phyloP scores from a whole-genome alignment of 129 eudicot species.

The Saposhnikovia divaricata region DNA sequence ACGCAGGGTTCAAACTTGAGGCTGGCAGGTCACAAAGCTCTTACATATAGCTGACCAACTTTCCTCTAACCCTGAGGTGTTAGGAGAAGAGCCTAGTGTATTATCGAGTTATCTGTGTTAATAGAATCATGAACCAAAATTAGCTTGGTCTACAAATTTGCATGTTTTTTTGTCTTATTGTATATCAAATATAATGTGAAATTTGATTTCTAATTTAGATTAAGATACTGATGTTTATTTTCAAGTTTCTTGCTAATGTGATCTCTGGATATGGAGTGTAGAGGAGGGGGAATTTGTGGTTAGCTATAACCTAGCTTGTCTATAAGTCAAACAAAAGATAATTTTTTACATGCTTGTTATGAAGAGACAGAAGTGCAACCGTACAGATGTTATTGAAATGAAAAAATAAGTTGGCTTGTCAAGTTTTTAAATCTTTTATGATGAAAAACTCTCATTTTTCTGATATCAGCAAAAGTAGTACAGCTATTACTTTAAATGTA shows the following conservation, averaged over 20 bases:
- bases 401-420: neutral
- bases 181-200: neutral
- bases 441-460: neutral
- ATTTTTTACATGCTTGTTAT: no score
- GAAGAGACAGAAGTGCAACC: neutral
- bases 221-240: neutral
- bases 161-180: neutral
- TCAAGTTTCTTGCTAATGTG: neutral
- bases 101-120: neutral
- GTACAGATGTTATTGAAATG: no score
- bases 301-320: neutral
- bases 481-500: neutral
- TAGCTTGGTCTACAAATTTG: neutral
- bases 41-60: no score
- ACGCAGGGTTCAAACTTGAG: neutral
- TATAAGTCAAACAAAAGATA: neutral
- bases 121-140: no score
- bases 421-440: neutral
- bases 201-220: neutral
- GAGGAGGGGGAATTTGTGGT: neutral
- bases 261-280: neutral
- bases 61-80: neutral
- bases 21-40: neutral
- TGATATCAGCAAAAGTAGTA: neutral
- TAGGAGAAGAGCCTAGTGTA: neutral